Base-by-base conservation (phyloP, 768 basidiomycete genomes). In the Exsudoporus frostii region DNA sequence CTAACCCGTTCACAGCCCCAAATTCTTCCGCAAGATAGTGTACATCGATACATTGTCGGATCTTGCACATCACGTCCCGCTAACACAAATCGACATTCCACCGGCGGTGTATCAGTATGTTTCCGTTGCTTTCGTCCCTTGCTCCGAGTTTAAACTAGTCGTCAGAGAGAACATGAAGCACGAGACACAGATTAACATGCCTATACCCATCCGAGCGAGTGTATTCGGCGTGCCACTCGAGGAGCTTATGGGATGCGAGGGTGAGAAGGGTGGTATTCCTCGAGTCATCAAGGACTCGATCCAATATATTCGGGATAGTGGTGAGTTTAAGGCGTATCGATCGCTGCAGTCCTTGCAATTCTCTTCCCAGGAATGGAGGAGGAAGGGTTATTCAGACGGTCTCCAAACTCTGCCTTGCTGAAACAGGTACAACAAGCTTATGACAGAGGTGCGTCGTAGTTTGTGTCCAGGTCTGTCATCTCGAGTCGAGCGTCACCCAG, bases 31-130 rank as follows among this genome's bases (percentile, higher is more conserved):
- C 62, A 94, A 94, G 73, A 76, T 94, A 59, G 71, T 76, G 25
- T 92, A 94, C 66, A 77, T 88, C 50, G 72, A 80, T 50, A 91
- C 90, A 0, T 77, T 94, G 14, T 90, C 90, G 22, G 85, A 86
- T 32, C 78, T 94, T 40, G 90, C 91, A 7, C 74, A 74, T 48
- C 75, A 86, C 64, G 82, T 93, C 6, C 92, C 92, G 4, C 65
- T 94, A n/a, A 89, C 88, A 0, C 91, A 93, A 64, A 91, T 94
- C 34, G 88, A 92, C 66, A 84, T 94, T 38, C 83, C 88, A 22
- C 86, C 90, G 15, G 82, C 85, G 2, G 88, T 90, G 11, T 92
- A 93, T 66, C 81, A 84, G 91, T 92, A 60, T 45, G 87, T 76
- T 39, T 24, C 46, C 14, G 9, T n/a, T 30, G 8, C 50, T 50